Base-by-base conservation (phyloP, 495 filamentous ascomycete species). In the Talaromyces liani region DNA sequence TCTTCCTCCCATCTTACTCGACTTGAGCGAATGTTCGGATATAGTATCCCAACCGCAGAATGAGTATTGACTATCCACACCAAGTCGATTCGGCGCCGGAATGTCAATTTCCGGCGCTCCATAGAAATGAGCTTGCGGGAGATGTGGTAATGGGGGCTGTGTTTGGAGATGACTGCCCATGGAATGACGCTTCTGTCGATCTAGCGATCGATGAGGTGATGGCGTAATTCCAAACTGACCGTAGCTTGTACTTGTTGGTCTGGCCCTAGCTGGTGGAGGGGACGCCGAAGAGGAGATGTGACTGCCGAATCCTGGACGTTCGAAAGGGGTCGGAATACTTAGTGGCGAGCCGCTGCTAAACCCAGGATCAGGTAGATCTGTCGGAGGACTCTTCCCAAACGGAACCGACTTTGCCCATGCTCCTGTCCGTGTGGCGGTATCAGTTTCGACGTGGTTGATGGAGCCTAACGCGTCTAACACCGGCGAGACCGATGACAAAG, bases 31-130 rank as follows among this genome's bases (percentile, higher is more conserved):
- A 8, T 78, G 71, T 51, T 75, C 80, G 2, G 83, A 74, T 20
- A 94, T 75, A 16, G 76, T 83, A 69, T 94, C 91, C 67, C 93
- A 92, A n/a, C 87, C 85, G 69, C 91, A 94, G 69, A 85, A 90
- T 49, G 87, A 90, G 12, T 89, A 88, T 31, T 85, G 82, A 3
- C 85, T 87, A 5, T 90, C 84, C 61, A 80, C 75, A 56, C 61
- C 33, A 2, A 66, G 22, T 25, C 70, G 67, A 7, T 72, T 49
- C 0, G 66, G 65, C 51, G 72, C 41, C 45, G 79, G 69, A 61
- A 82, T 66, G 41, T 85, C 80, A 22, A 86, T 73, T 22, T 87
- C 80, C 1, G 85, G 86, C 2, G 82, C 74, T 16, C 79, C 77
- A 68, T 85, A 87, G 72, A 83, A 88, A 72, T 92, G 88, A 8